Conservation (phyloP, 768 basidiomycete species). For the Amanita jacksonii region DNA sequence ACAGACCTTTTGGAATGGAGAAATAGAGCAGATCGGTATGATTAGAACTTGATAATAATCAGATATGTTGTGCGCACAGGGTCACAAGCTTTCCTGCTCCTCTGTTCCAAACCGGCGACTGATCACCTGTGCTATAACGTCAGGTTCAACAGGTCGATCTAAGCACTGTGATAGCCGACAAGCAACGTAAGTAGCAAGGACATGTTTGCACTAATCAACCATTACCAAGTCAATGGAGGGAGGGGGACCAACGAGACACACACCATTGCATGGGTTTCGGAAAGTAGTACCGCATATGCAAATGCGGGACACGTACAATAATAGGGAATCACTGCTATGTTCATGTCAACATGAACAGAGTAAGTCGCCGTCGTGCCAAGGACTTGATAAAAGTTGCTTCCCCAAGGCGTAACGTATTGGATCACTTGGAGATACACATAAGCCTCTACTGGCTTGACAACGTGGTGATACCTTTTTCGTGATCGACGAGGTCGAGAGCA, state of each 20-base stretch:
- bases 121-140: conserved; percentile 39
- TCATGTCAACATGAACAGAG: conserved; percentile 40
- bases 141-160: conserved; percentile 34
- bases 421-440: conserved; percentile 35
- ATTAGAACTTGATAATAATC: conserved; percentile 11
- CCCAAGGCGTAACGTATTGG: conserved; percentile 48
- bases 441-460: neutral
- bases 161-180: conserved; percentile 40
- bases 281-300: conserved; percentile 48
- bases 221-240: conserved; percentile 7
- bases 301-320: conserved; percentile 78
- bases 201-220: conserved; percentile 62
- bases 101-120: conserved; percentile 20
- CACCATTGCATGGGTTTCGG: conserved; percentile 59
- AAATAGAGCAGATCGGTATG: conserved; percentile 26
- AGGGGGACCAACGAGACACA: conserved; percentile 7
- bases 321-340: conserved; percentile 29
- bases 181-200: conserved; percentile 58
- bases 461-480: conserved; percentile 41
- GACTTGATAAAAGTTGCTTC: conserved; percentile 55
- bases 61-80: too few relatives aligned
- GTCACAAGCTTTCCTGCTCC: neutral
- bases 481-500: conserved; percentile 72
- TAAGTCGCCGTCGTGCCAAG: conserved; percentile 57
- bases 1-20: conserved; percentile 55